These are phyloP conservation scores for Thalassiosira hispida DNA, from an alignment of 352 stramenopile species.

Conservation along the genomic window DNA sequence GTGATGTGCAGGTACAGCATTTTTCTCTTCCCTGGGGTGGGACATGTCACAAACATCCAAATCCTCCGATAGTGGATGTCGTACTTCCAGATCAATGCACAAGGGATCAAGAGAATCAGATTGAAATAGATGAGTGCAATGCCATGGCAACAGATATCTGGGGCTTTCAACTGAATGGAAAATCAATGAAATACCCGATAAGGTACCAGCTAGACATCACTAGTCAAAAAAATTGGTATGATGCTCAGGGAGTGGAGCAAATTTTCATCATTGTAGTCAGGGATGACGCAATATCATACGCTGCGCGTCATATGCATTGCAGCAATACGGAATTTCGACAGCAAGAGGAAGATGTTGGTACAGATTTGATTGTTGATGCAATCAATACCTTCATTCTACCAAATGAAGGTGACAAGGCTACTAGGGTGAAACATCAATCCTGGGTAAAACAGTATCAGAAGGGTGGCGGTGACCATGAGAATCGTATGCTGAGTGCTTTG, in stretches of 20 bases:
- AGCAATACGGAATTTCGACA: slow-evolving; percentile 11
- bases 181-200: slow-evolving; percentile 22
- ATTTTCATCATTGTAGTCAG: slow-evolving; percentile 37
- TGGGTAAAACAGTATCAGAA: slow-evolving; percentile 25
- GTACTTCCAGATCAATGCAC: slow-evolving; percentile 27
- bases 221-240: slow-evolving; percentile 32
- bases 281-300: slow-evolving; percentile 23
- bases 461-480: background rate
- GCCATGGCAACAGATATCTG: slow-evolving; percentile 19
- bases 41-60: slow-evolving; percentile 4
- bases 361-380: slow-evolving; percentile 33
- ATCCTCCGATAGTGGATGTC: slow-evolving; percentile 31
- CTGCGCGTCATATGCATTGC: slow-evolving; percentile 20
- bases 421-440: no score
- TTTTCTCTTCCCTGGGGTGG: slow-evolving; percentile 43
- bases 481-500: slow-evolving; percentile 6
- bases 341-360: slow-evolving; percentile 32
- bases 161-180: slow-evolving; percentile 22
- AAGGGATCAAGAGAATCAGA: background rate
- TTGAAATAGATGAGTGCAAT: slow-evolving; percentile 16
- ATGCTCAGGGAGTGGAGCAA: slow-evolving; percentile 35
- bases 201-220: slow-evolving; percentile 43
- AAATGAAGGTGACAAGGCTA: slow-evolving; percentile 17
- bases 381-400: slow-evolving; percentile 40
- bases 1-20: slow-evolving; percentile 42